Conservation (phyloP, 257 asterid genomes). For the Thymus quinquecostatus region DNA sequence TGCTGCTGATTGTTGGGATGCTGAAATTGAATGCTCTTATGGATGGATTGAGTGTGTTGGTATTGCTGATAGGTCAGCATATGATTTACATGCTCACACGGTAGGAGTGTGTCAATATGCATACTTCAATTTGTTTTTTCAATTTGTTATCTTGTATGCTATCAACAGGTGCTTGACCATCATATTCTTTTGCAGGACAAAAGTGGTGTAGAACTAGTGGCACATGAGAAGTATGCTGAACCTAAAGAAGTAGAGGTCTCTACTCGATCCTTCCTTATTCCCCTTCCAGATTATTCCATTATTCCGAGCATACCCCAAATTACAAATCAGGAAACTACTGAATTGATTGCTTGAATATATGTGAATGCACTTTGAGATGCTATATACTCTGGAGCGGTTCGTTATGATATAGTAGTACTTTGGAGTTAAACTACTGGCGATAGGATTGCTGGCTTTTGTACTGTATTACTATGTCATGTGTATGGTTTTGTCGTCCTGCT, state of each 20-base stretch:
- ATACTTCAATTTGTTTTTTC: constrained; percentile 1
- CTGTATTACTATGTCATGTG: neutral
- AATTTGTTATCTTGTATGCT: neutral
- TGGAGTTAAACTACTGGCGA: constrained; percentile 3
- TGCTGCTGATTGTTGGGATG: constrained; percentile 97
- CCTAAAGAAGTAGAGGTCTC: constrained; percentile 89
- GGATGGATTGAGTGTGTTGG: constrained; percentile 95
- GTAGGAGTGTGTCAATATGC: constrained; percentile 39
- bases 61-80: constrained; percentile 86
- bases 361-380: constrained; percentile 8
- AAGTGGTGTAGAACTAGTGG: constrained; percentile 72
- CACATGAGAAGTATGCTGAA: constrained; percentile 68
- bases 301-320: constrained; percentile 5
- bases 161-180: neutral
- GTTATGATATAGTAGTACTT: neutral
- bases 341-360: neutral
- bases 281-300: constrained; percentile 7
- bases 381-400: neutral
- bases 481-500: constrained; percentile 5
- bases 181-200: constrained; percentile 56
- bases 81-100: constrained; percentile 79
- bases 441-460: neutral
- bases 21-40: constrained; percentile 78
- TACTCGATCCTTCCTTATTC: constrained; percentile 16
- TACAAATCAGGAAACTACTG: constrained; percentile 9